Conservation (phyloP, 495 filamentous ascomycete species). For the Geopyxis carbonaria region DNA sequence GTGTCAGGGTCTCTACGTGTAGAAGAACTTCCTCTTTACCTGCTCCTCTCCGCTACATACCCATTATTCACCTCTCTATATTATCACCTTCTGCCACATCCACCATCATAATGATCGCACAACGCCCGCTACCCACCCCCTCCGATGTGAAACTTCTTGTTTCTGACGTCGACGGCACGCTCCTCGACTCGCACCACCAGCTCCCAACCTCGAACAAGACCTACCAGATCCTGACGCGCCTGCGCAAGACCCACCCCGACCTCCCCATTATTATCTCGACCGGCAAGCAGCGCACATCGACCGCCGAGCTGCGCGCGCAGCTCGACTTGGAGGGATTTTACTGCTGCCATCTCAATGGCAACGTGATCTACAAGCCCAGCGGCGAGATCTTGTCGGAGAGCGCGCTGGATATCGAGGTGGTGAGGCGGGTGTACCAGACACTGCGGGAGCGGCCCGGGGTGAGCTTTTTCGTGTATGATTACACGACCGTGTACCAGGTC, state of each 20-base stretch:
- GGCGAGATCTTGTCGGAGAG: conserved; percentile 1
- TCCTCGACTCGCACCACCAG: conserved; percentile 2
- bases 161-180: conserved; percentile 7
- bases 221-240: conserved; percentile 1
- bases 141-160: conserved; percentile 4
- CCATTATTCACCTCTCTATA: too few species aligned
- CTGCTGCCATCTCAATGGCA: conserved; percentile 6
- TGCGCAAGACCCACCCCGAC: conserved; percentile 1
- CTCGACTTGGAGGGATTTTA: conserved; percentile 1
- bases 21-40: too few species aligned
- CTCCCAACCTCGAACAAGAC: conserved; percentile 6
- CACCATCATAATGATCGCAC: too few species aligned
- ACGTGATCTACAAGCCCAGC: conserved; percentile 1
- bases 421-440: background rate
- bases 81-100: too few species aligned
- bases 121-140: conserved; percentile 3
- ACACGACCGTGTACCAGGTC: conserved; percentile 5
- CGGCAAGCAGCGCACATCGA: conserved; percentile 5
- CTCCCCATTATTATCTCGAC: conserved; percentile 7
- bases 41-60: too few species aligned
- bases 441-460: background rate
- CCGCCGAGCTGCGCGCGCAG: conserved; percentile 4
- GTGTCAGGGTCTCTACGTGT: too few species aligned
- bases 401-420: background rate
- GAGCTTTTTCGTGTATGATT: conserved; percentile 4